Conservation (phyloP, 2,329 filamentous ascomycete species). For the Karstenula rhodostoma region DNA sequence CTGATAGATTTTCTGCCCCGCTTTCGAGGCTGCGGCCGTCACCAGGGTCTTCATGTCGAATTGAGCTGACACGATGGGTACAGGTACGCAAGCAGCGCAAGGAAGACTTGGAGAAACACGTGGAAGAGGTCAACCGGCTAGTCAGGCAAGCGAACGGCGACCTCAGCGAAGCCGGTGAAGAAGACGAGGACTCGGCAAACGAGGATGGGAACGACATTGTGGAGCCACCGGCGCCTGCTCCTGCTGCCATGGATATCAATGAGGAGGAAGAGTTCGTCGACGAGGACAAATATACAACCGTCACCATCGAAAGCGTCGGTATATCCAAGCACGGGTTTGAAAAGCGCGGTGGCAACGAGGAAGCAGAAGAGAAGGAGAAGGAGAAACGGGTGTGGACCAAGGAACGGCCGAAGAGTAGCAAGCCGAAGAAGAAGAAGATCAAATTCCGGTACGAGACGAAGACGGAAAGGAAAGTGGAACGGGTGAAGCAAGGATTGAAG, state of each 20-base stretch:
- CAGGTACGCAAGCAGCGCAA: constrained; percentile 86
- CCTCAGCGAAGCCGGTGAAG: constrained; percentile 47
- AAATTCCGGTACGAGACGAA: constrained; percentile 95
- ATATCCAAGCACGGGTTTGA: constrained; percentile 77
- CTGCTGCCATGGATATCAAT: constrained; percentile 68
- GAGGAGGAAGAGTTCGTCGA: constrained; percentile 95
- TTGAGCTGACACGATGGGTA: neutral
- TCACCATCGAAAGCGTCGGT: constrained; percentile 89
- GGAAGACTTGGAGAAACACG: constrained; percentile 81
- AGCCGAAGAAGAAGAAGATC: constrained; percentile 81
- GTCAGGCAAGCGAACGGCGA: constrained; percentile 67
- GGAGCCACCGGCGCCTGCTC: constrained; percentile 51
- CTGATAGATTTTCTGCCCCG: neutral
- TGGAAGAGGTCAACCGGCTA: constrained; percentile 76
- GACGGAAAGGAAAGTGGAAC: constrained; percentile 72
- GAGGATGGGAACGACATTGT: constrained; percentile 68
- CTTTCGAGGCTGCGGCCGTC: neutral
- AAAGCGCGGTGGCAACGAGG: constrained; percentile 50
- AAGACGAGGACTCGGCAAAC: constrained; percentile 69
- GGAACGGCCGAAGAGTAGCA: constrained; percentile 52
- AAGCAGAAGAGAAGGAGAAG: constrained; percentile 33
- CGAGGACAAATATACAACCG: constrained; percentile 93
- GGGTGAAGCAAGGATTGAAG: constrained; percentile 69
- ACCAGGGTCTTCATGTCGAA: neutral
- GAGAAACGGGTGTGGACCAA: constrained; percentile 57